A percentile compares a stretch with the other conserved stretches of the same genome.
phyloP scores from a whole-genome alignment of 2,329 filamentous ascomycete species.

The Penicillium paneum region DNA sequence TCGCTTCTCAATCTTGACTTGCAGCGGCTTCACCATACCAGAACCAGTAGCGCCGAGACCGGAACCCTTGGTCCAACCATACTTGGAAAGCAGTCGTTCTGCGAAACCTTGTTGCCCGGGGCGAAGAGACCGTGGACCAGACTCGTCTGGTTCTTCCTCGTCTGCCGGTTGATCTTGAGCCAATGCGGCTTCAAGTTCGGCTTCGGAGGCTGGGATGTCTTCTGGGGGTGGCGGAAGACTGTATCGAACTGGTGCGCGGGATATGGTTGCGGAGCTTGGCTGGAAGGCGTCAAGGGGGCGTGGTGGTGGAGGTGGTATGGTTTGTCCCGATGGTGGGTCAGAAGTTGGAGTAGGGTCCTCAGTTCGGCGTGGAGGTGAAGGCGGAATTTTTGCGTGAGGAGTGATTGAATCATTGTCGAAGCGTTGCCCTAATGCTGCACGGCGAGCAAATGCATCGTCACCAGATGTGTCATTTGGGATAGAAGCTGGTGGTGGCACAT shows the following conservation, averaged over 20 bases:
- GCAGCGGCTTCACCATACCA: constrained; percentile 81
- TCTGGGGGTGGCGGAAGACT: constrained; percentile 51
- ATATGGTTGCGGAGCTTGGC: constrained; percentile 60
- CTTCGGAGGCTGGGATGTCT: constrained; percentile 53
- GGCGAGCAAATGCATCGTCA: constrained; percentile 67
- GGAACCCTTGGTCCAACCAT: constrained; percentile 85
- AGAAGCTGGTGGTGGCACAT: constrained; percentile 39
- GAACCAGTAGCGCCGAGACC: constrained; percentile 78
- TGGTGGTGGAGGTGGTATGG: constrained; percentile 29
- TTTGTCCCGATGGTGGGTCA: constrained; percentile 25
- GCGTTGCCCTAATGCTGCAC: constrained; percentile 55
- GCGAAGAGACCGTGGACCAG: constrained; percentile 56
- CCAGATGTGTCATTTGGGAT: constrained; percentile 60
- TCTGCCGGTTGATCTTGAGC: constrained; percentile 37
- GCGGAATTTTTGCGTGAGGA: constrained; percentile 10
- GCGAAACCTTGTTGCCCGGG: constrained; percentile 84
- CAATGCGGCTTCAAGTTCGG: constrained; percentile 50
- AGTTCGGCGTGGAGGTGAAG: constrained; percentile 31
- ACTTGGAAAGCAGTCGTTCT: constrained; percentile 83
- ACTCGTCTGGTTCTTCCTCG: constrained; percentile 35
- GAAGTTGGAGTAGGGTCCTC: constrained; percentile 31
- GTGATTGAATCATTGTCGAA: background rate
- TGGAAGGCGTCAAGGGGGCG: constrained; percentile 42
- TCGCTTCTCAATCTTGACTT: constrained; percentile 79
- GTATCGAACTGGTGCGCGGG: constrained; percentile 75